phyloP scores from a whole-genome alignment of 2,329 filamentous ascomycete genomes.

The Aspergillus pseudoterreus region DNA sequence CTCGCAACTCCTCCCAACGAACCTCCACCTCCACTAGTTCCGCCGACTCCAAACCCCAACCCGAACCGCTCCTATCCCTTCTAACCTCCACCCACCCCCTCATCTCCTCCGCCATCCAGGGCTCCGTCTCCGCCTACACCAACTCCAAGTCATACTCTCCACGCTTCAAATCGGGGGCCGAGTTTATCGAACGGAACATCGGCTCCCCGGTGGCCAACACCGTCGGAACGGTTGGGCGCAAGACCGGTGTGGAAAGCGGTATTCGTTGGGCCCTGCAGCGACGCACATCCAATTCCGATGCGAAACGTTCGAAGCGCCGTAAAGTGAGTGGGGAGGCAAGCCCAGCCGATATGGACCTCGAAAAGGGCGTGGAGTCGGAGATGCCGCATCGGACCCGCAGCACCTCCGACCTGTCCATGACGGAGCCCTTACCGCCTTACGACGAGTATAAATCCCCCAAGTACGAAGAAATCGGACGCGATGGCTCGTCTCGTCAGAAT shows the following conservation, averaged over 20 bases:
- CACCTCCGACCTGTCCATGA: conserved; percentile 62
- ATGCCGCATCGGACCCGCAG: conserved; percentile 42
- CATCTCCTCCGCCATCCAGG: conserved; percentile 78
- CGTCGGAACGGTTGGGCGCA: conserved; percentile 75
- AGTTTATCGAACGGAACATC: conserved; percentile 85
- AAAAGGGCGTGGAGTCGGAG: conserved; percentile 33
- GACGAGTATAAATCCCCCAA: conserved; percentile 72
- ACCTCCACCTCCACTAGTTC: conserved; percentile 27
- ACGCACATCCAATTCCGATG: conserved; percentile 33
- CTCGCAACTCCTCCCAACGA: conserved; percentile 44
- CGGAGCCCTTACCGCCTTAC: conserved; percentile 78
- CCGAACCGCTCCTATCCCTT: conserved; percentile 79
- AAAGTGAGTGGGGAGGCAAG: conserved; percentile 37
- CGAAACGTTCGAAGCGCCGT: conserved; percentile 40
- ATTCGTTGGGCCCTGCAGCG: conserved; percentile 73
- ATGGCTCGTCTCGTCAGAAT: conserved; percentile 28
- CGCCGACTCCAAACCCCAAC: conserved; percentile 47
- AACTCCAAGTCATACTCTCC: conserved; percentile 88
- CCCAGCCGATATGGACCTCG: conserved; percentile 45
- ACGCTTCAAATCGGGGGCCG: conserved; percentile 80
- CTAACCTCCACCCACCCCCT: conserved; percentile 85
- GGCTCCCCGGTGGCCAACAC: conserved; percentile 79
- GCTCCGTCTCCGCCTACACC: conserved; percentile 79
- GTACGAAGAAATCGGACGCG: conserved; percentile 59
- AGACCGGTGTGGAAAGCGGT: conserved; percentile 82